Percentiles rank a stretch among this genome's conserved stretches.
Evolutionary conservation across 2,329 filamentous ascomycete genomes (phyloP).

Genomic region (Aspergillus floridensis): DNA sequence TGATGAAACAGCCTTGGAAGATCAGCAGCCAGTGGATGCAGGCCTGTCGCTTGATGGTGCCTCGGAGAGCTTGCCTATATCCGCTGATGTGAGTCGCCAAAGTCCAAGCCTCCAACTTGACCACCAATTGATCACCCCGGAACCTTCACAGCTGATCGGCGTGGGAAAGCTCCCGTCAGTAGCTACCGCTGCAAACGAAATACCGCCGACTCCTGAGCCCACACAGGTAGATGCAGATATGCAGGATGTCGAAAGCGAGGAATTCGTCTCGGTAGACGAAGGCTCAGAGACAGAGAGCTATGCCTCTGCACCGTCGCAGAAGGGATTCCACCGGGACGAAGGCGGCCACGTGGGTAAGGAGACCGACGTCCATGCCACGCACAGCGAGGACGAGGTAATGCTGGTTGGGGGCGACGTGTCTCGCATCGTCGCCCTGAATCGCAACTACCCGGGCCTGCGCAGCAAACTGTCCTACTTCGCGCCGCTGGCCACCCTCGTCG

Average conservation of each 20-base stretch:
- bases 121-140: conserved; percentile 22
- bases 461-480: conserved; percentile 45
- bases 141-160: conserved; percentile 23
- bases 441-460: conserved; percentile 36
- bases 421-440: conserved; percentile 19
- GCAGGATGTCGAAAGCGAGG: not conserved
- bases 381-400: conserved; percentile 10
- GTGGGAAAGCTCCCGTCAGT: not conserved
- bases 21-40: conserved; percentile 2
- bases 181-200: not conserved
- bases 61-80: not conserved
- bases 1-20: not conserved
- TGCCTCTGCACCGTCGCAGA: not conserved
- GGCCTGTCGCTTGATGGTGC: conserved; percentile 19
- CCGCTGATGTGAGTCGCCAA: not conserved
- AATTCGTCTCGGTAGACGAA: not conserved
- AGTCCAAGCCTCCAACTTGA: not conserved
- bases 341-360: conserved; percentile 1
- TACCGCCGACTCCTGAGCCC: conserved; percentile 14
- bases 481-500: conserved; percentile 42
- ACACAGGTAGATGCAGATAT: conserved; percentile 10
- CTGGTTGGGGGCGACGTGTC: conserved; percentile 8
- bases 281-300: not conserved
- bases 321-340: not conserved
- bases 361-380: conserved; percentile 7